Base-by-base conservation (phyloP, 371 early-diverging fungal genomes). In the Mortierella sp. region DNA sequence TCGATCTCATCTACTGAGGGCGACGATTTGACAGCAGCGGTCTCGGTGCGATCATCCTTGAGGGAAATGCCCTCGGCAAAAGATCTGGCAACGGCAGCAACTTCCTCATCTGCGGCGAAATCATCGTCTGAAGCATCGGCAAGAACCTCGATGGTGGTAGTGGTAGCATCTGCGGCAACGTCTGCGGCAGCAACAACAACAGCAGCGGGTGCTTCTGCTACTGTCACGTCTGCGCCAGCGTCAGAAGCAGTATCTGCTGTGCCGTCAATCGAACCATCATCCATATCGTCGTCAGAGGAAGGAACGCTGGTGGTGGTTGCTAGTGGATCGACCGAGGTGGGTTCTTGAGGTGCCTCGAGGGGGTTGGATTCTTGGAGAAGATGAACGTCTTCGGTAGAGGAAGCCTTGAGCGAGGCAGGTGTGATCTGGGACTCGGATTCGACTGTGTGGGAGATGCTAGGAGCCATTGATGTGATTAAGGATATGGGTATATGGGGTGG, bases 281-380 rank as follows among this genome's bases (percentile, higher is more conserved):
- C 61, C 29, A 26, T 40, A 37, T 44, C 65, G 58, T 74, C 68
- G 39, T 74, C 74, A 14, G 74, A 68, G 2, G 74, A 74, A n/a
- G 74, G 74, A 7, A 50, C 53, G 53, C 64, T 74, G 40, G 75
- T 26, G 41, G 47, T 74, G 31, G 75, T 69, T 22, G 69, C 26
- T 14, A 74, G 53, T 29, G 75, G 69, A 10, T 68, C 75, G 24
- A 66, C 58, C 26, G 48, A 16, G 45, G 45, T 6, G 34, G 69
- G 66, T 31, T 53, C 65, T 39, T 53, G 37, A 22, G 40, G 2
- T 64, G 31, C 55, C 14, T 31, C 55, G 55, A 31, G 16, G 31
- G 55, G 16, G 31, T 4, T 31, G 31, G 45, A 16, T 45, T 64
- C 64, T 26, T 39, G 41, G 24, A n/a, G 19, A n/a, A n/a, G n/a